Evolutionary conservation across 2,329 filamentous ascomycete species (phyloP).

Genomic region (Dactylonectria estremocensis): DNA sequence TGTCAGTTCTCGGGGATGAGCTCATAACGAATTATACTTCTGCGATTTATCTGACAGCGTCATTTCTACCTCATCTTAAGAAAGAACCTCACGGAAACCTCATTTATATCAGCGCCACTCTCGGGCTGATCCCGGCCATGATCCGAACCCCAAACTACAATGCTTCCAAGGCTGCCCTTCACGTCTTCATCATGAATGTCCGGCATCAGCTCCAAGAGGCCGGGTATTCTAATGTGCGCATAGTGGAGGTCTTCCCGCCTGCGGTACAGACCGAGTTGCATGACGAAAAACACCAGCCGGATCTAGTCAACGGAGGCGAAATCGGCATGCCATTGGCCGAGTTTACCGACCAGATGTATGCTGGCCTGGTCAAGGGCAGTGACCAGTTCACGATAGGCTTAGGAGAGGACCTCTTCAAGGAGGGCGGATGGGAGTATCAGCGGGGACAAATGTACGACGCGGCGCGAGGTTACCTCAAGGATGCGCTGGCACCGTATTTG

Average conservation of each 20-base stretch:
- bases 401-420: slow-evolving; percentile 39
- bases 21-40: slow-evolving; percentile 49
- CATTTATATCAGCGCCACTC: slow-evolving; percentile 45
- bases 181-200: slow-evolving; percentile 44
- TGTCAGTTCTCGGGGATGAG: slow-evolving; percentile 48
- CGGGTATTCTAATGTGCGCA: slow-evolving; percentile 26
- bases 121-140: slow-evolving; percentile 42
- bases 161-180: slow-evolving; percentile 47
- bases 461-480: slow-evolving; percentile 21
- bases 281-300: slow-evolving; percentile 46
- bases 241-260: slow-evolving; percentile 50
- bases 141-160: slow-evolving; percentile 49
- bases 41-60: slow-evolving; percentile 46
- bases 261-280: slow-evolving; percentile 50
- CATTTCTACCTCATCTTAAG: slow-evolving; percentile 47
- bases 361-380: slow-evolving; percentile 39
- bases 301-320: slow-evolving; percentile 44
- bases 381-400: slow-evolving; percentile 46
- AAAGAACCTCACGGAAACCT: slow-evolving; percentile 32
- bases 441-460: slow-evolving; percentile 36
- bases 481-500: slow-evolving; percentile 30
- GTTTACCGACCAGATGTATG: slow-evolving; percentile 59
- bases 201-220: slow-evolving; percentile 41
- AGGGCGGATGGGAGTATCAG: slow-evolving; percentile 45
- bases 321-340: slow-evolving; percentile 57